These are phyloP conservation scores for Leptodontidium sp. DNA, from an alignment of 2,329 filamentous ascomycete genomes.

Conservation along the genomic window DNA sequence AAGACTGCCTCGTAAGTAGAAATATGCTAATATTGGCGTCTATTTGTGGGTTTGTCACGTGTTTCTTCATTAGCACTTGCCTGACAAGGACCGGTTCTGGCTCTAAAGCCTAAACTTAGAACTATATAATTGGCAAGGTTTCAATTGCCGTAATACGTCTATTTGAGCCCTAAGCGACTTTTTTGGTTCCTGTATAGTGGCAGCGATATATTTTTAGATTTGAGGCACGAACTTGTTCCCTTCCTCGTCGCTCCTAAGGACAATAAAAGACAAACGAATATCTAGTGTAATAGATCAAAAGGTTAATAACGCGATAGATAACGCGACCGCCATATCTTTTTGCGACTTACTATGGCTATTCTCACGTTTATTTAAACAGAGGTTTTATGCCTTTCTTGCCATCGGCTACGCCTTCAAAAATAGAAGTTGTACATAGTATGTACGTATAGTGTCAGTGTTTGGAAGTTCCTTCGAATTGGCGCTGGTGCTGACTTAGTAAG, in stretches of 20 bases:
- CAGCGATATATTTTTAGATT: too few relatives aligned
- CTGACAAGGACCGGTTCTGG: slow-evolving; percentile 6
- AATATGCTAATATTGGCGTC: neutral
- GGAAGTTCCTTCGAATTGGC: neutral
- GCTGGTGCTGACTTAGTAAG: neutral
- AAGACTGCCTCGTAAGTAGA: neutral
- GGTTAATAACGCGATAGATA: too few relatives aligned
- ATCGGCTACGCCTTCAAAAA: neutral
- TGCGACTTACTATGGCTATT: neutral
- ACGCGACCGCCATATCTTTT: too few relatives aligned
- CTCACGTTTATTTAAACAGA: neutral
- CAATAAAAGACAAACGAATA: too few relatives aligned
- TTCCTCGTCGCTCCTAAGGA: too few relatives aligned
- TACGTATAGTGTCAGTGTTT: neutral
- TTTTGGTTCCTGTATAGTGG: too few relatives aligned
- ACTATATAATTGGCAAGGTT: neutral
- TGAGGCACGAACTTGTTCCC: too few relatives aligned
- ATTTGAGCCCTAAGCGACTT: too few relatives aligned
- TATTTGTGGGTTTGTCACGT: slow-evolving; percentile 7
- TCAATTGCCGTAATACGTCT: neutral
- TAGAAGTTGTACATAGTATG: neutral
- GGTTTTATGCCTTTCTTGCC: neutral
- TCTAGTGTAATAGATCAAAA: too few relatives aligned
- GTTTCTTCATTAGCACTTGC: slow-evolving; percentile 3
- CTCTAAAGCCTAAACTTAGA: slow-evolving; percentile 11